A percentile compares a stretch with the other conserved stretches of the same genome.
Evolutionary conservation across 2,329 filamentous ascomycete species (phyloP).

Genomic region (Chrysosporium queenslandicum): DNA sequence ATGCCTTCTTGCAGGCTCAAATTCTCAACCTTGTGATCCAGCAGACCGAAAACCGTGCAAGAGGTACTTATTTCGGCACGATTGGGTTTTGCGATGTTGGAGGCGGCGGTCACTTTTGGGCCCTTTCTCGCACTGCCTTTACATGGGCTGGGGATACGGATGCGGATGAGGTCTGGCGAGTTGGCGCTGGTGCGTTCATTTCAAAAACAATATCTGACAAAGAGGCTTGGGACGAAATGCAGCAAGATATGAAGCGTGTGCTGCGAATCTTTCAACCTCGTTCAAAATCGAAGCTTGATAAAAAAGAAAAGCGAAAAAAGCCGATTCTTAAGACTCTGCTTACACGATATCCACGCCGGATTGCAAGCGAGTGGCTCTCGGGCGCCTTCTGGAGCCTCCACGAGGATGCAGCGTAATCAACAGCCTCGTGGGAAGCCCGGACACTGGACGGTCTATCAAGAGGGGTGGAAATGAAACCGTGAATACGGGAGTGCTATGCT

Average conservation of each 20-base stretch:
- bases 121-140: slow-evolving; percentile 76
- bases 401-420: background rate
- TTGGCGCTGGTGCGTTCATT: slow-evolving; percentile 83
- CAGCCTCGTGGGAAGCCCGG: background rate
- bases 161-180: slow-evolving; percentile 51
- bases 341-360: background rate
- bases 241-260: slow-evolving; percentile 53
- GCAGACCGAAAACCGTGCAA: slow-evolving; percentile 47
- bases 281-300: background rate
- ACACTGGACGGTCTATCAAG: too few relatives aligned
- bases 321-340: background rate
- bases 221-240: slow-evolving; percentile 85
- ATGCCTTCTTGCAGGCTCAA: too few relatives aligned
- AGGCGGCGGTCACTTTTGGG: slow-evolving; percentile 78
- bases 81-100: slow-evolving; percentile 81
- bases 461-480: too few relatives aligned
- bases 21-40: too few relatives aligned
- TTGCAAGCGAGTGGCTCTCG: background rate
- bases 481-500: too few relatives aligned
- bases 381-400: background rate
- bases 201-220: slow-evolving; percentile 72
- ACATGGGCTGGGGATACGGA: slow-evolving; percentile 22
- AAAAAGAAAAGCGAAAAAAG: background rate
- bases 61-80: slow-evolving; percentile 77
- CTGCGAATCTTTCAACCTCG: slow-evolving; percentile 30